Evolutionary conservation across 495 filamentous ascomycete species (phyloP), one percentile per base, ranked within the genome.

Genomic region (Aspergillus sclerotioniger): DNA sequence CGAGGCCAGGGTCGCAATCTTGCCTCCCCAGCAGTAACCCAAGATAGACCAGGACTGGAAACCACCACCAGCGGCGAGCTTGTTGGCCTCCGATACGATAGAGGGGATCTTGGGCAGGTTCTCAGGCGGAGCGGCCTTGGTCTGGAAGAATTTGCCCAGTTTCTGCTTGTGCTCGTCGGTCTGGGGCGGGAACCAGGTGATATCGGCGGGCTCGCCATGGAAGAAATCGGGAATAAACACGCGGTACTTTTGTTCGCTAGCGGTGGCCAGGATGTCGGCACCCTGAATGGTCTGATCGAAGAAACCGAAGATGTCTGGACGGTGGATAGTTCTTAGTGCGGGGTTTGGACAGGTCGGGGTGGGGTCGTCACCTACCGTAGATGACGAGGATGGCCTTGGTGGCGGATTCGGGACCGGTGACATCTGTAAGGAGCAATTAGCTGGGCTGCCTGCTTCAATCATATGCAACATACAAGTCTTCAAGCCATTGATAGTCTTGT

Each of bases 21-120:
- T 96, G 54, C 89, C 92, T 56, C 93, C 93, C 93, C 92, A 98
- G 82, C 93, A 98, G 82, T 81, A 91, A 13, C 93, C 93, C n/a
- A 97, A 69, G 56, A 91, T 79, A n/a, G 79, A 91, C 91, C 90
- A 96, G 31, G 82, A 86, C 64, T 86, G 77, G 63, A 95, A 85
- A 29, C 48, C 39, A 10, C 62, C 72, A 39, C 57, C 59, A 19
- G 66, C 50, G 5, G 74, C 71, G 13, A 81, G 77, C 61, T 73
- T 67, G 71, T 72, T 75, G 80, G 73, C 75, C 76, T 81, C 62
- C 65, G 76, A 62, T 69, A 94, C 74, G 56, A 88, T 76, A 7
- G 72, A 78, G 0, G 85, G 85, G 56, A 96, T 79, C 61, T 84
- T 84, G 53, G 73, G 76, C 16, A 87, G 82, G 15, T 83, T 87